These are phyloP conservation scores for Termitomyces sp. DNA, from an alignment of 768 basidiomycete species.

Conservation along the genomic window DNA sequence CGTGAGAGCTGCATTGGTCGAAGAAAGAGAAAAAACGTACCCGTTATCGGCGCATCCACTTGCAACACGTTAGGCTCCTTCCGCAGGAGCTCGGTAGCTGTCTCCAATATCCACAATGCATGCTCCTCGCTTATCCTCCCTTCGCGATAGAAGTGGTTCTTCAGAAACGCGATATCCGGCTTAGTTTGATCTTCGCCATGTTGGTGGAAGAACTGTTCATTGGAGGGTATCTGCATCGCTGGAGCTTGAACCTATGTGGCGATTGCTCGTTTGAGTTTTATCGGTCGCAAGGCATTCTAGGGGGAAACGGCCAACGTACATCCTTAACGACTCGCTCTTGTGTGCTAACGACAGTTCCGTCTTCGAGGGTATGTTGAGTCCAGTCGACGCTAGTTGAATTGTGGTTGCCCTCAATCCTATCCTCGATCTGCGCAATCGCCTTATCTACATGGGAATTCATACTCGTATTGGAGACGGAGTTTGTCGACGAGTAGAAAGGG, in stretches of 20 bases:
- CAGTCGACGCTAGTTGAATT: slow-evolving; percentile 73
- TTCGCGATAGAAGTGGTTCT: slow-evolving; percentile 98
- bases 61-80: slow-evolving; percentile 86
- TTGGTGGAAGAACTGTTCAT: slow-evolving; percentile 87
- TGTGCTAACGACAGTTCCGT: slow-evolving; percentile 87
- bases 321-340: slow-evolving; percentile 97
- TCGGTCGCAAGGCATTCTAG: not conserved
- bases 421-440: slow-evolving; percentile 63
- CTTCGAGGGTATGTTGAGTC: slow-evolving; percentile 89
- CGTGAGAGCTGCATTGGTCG: not conserved
- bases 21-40: slow-evolving; percentile 37
- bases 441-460: slow-evolving; percentile 58
- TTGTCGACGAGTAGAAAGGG: slow-evolving; percentile 7
- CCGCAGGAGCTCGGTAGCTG: slow-evolving; percentile 78
- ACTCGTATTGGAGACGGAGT: slow-evolving; percentile 9
- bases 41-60: slow-evolving; percentile 97
- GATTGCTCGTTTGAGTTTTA: slow-evolving; percentile 3
- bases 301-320: slow-evolving; percentile 39
- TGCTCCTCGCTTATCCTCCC: slow-evolving; percentile 92
- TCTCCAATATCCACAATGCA: slow-evolving; percentile 88
- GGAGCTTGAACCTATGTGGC: slow-evolving; percentile 88
- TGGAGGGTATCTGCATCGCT: slow-evolving; percentile 87
- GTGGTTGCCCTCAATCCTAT: slow-evolving; percentile 48
- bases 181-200: slow-evolving; percentile 74
- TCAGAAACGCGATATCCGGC: slow-evolving; percentile 93